Evolutionary conservation across 2,329 filamentous ascomycete species (phyloP).

Genomic region (Cladobotryum protrusum): DNA sequence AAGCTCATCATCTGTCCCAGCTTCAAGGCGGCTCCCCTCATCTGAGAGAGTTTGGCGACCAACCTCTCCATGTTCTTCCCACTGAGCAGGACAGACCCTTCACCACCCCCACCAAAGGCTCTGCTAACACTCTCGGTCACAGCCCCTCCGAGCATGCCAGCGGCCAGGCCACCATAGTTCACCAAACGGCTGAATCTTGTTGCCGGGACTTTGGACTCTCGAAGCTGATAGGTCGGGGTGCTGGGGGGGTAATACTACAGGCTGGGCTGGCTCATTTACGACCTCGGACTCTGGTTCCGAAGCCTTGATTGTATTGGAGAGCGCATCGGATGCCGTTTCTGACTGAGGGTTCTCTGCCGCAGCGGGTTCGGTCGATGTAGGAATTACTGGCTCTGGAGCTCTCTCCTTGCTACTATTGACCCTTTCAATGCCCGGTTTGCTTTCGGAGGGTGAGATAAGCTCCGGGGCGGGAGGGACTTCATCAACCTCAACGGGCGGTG

Average conservation of each 20-base stretch:
- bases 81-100: slow-evolving; percentile 80
- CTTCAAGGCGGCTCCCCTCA: slow-evolving; percentile 96
- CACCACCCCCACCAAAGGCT: slow-evolving; percentile 59
- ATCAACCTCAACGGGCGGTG: slow-evolving; percentile 17
- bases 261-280: slow-evolving; percentile 20
- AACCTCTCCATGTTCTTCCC: slow-evolving; percentile 87
- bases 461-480: not conserved
- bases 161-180: slow-evolving; percentile 91
- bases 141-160: slow-evolving; percentile 91
- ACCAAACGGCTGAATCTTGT: slow-evolving; percentile 81
- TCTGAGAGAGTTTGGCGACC: slow-evolving; percentile 85
- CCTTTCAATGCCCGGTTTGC: not conserved
- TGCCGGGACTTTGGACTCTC: slow-evolving; percentile 85
- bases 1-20: slow-evolving; percentile 98
- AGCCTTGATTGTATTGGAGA: not conserved
- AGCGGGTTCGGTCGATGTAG: slow-evolving; percentile 4
- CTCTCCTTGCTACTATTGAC: not conserved
- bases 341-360: not conserved
- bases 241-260: slow-evolving; percentile 9
- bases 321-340: not conserved
- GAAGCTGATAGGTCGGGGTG: slow-evolving; percentile 56
- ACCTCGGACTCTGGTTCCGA: slow-evolving; percentile 15
- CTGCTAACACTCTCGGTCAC: slow-evolving; percentile 79
- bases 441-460: not conserved
- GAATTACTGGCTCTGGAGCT: not conserved